Conservation (phyloP, 2,329 filamentous ascomycete genomes). For the Exophiala sp. region DNA sequence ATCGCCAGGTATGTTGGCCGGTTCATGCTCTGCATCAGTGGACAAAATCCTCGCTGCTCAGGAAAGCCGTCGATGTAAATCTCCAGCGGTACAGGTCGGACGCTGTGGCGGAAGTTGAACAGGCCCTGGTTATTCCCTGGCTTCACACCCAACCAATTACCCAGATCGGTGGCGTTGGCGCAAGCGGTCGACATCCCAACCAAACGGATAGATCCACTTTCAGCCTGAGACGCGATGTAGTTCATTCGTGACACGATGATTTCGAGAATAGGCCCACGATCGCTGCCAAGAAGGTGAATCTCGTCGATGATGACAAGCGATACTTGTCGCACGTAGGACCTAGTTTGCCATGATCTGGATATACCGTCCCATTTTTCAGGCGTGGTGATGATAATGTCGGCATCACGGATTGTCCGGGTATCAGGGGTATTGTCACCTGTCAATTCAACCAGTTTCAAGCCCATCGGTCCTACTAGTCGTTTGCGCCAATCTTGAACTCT, state of each 20-base stretch:
- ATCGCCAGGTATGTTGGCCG: constrained; percentile 93
- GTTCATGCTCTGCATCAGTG: constrained; percentile 99
- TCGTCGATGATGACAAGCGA: constrained; percentile 97
- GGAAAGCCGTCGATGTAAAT: constrained; percentile 98
- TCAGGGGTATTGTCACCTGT: constrained; percentile 98
- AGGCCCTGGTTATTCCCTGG: constrained; percentile 61
- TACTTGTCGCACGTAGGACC: constrained; percentile 92
- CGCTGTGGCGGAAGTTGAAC: constrained; percentile 97
- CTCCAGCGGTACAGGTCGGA: constrained; percentile 90
- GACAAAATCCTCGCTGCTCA: constrained; percentile 90
- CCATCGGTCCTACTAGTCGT: constrained; percentile 76
- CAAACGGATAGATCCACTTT: constrained; percentile 83
- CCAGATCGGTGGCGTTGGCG: constrained; percentile 89
- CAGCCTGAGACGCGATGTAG: constrained; percentile 92
- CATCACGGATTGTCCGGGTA: constrained; percentile 89
- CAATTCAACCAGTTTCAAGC: constrained; percentile 86
- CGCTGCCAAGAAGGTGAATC: constrained; percentile 93
- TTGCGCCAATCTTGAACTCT: constrained; percentile 92
- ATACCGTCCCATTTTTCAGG: constrained; percentile 99
- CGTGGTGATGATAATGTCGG: constrained; percentile 96
- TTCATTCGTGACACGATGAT: constrained; percentile 96
- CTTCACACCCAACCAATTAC: constrained; percentile 95
- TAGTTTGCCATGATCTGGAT: constrained; percentile 95
- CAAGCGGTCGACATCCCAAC: constrained; percentile 99
- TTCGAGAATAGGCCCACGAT: constrained; percentile 94